Base-by-base conservation (phyloP, 179 eudicot genomes). In the Nepenthes alata region DNA sequence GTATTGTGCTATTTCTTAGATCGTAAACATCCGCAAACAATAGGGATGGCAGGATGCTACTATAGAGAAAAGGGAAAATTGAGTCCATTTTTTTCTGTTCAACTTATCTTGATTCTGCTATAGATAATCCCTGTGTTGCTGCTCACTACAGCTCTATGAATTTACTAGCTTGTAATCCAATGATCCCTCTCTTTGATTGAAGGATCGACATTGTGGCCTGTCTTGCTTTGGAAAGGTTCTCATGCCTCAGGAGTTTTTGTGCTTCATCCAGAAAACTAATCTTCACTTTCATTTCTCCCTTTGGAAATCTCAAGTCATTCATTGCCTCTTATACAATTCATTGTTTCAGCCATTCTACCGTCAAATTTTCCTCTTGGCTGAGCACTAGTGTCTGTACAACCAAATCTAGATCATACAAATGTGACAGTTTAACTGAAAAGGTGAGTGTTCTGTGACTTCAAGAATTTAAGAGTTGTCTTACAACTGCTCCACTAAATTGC, bases 211-310 rank as follows among this genome's bases (percentile, higher is more conserved):
- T 59, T 66, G 55, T 37, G 12, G 60, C 37, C 72, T 70, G 74
- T 59, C 49, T 49, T 57, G 62, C 2, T 57, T 15, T 55, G 60
- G 35, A 64, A 49, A 55, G 14, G 59, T 41, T 36, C 63, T 7
- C 67, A 58, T 57, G 67, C 58, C 8, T 57, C 61, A 41, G 71
- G 68, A 62, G 57, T 55, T 47, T 63, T 63, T 63, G 66, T 62
- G 48, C 52, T 53, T 54, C 55, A 48, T 60, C 14, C 52, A 37
- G 51, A 41, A 78, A 74, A 77, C 61, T 61, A 11, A n/a, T 11
- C 12, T 5, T 37, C 59, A 55, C 16, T 54, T 62, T 37, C 55
- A 16, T 16, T 16, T 58, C 37, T 35, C 10, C 45, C 41, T 25
- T 49, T 10, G 35, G 9, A 35, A 16, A 59, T 16, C 25, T 39